A percentile compares a stretch with the other conserved stretches of the same genome.
Evolutionary conservation across 768 basidiomycete species (phyloP).

Genomic region (Boletus huronensis): DNA sequence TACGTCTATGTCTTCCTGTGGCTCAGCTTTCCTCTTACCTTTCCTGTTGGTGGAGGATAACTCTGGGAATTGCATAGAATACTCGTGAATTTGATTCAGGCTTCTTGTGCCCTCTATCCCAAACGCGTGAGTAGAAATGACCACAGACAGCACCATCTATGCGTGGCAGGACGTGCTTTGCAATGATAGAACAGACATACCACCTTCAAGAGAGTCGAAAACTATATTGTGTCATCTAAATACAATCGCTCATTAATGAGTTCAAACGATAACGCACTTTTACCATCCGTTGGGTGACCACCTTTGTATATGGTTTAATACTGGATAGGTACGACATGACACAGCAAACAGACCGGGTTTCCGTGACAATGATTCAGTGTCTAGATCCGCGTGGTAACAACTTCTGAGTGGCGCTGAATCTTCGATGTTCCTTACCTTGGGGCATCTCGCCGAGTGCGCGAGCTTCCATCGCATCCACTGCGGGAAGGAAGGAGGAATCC

Average conservation of each 20-base stretch:
- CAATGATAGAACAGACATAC: conserved; percentile 15
- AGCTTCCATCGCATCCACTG: conserved; percentile 48
- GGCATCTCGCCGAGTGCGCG: conserved; percentile 16
- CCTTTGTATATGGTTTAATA: conserved; percentile 3
- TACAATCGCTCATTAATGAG: neutral
- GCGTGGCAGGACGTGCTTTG: neutral
- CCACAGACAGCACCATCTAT: neutral
- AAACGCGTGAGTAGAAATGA: conserved; percentile 6
- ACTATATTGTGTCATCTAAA: neutral
- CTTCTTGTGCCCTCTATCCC: neutral
- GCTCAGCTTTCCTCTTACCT: conserved; percentile 41
- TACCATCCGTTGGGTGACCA: neutral
- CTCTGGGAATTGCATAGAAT: conserved; percentile 3
- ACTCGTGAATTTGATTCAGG: neutral
- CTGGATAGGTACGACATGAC: neutral
- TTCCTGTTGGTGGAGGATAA: conserved; percentile 32
- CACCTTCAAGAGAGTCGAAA: neutral
- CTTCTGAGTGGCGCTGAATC: neutral
- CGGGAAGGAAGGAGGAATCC: conserved; percentile 29
- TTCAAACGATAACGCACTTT: conserved; percentile 9
- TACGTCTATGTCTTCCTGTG: conserved; percentile 22
- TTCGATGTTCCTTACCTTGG: conserved; percentile 8
- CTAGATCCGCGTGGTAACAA: neutral
- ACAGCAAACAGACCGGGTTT: conserved; percentile 6
- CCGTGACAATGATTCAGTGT: neutral